phyloP scores from a whole-genome alignment of 1,284 basidiomycete genomes.

The Ganoderma sinense region DNA sequence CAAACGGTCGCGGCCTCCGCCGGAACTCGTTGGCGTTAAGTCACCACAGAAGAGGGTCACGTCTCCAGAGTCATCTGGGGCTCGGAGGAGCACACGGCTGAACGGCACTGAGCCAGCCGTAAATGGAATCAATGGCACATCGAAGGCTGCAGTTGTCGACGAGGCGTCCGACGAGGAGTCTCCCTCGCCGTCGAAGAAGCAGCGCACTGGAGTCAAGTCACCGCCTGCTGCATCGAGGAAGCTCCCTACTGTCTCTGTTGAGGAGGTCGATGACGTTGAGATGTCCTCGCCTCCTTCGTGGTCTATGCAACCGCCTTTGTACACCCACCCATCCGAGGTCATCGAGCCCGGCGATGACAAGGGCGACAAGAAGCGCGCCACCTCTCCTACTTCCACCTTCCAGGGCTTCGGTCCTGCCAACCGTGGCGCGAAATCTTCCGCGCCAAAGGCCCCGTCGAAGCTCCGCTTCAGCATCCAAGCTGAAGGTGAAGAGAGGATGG shows the following conservation, averaged over 20 bases:
- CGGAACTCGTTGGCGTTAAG: conserved; percentile 40
- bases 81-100: conserved; percentile 35
- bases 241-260: conserved; percentile 33
- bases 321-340: conserved; percentile 45
- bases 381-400: conserved; percentile 27
- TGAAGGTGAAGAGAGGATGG: conserved; percentile 48
- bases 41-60: conserved; percentile 25
- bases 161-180: conserved; percentile 42
- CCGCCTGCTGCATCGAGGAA: conserved; percentile 11
- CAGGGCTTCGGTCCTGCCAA: conserved; percentile 33
- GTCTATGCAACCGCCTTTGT: conserved; percentile 11
- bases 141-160: conserved; percentile 29
- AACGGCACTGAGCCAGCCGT: conserved; percentile 32
- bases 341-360: conserved; percentile 48
- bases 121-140: conserved; percentile 27
- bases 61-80: conserved; percentile 23
- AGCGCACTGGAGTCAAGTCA: conserved; percentile 31
- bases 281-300: conserved; percentile 25
- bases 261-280: conserved; percentile 44
- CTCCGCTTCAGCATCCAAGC: conserved; percentile 69
- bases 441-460: conserved; percentile 77
- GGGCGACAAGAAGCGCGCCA: conserved; percentile 30
- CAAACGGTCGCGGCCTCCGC: conserved; percentile 73
- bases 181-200: conserved; percentile 49
- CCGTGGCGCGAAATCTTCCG: conserved; percentile 48